A percentile compares a stretch with the other conserved stretches of the same genome.
Evolutionary conservation across 2,329 filamentous ascomycete genomes (phyloP).

Genomic region (Penicillium rolfsii): DNA sequence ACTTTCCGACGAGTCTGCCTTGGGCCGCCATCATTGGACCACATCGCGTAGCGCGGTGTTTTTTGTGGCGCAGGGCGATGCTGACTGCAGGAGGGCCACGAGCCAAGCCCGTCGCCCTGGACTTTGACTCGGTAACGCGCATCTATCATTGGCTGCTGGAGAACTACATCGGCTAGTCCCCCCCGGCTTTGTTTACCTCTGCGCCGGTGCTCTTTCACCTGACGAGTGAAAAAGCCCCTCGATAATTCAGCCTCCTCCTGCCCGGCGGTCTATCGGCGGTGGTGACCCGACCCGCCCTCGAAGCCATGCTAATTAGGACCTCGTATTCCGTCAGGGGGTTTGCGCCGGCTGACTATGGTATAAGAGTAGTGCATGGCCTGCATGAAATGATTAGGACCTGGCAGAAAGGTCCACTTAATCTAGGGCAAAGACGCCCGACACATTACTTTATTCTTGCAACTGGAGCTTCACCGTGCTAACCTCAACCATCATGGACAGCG

Average conservation of each 20-base stretch:
- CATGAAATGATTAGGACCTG: background rate
- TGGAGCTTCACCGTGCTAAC: background rate
- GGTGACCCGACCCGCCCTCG: background rate
- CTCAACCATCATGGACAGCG: conserved; percentile 6
- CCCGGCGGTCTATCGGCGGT: background rate
- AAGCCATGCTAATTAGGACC: background rate
- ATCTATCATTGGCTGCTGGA: conserved; percentile 7
- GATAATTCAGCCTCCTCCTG: conserved; percentile 7
- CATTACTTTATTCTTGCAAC: background rate
- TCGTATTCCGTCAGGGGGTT: background rate
- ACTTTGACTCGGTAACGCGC: conserved; percentile 13
- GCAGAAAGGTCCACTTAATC: background rate
- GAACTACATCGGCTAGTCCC: conserved; percentile 9
- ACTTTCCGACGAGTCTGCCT: background rate
- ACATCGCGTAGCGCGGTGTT: conserved; percentile 2
- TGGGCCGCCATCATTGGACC: conserved; percentile 20
- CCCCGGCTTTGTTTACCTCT: background rate
- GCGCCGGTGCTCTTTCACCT: background rate
- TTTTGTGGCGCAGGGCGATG: conserved; percentile 7
- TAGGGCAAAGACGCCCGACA: background rate
- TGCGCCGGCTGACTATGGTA: background rate
- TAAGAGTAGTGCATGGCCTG: background rate
- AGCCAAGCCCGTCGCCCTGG: conserved; percentile 2
- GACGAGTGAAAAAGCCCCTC: background rate
- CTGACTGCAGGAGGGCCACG: conserved; percentile 18